Evolutionary conservation across 352 stramenopile species (phyloP), one percentile per base, ranked within the genome.

Genomic region (Pythium scleroteichum): DNA sequence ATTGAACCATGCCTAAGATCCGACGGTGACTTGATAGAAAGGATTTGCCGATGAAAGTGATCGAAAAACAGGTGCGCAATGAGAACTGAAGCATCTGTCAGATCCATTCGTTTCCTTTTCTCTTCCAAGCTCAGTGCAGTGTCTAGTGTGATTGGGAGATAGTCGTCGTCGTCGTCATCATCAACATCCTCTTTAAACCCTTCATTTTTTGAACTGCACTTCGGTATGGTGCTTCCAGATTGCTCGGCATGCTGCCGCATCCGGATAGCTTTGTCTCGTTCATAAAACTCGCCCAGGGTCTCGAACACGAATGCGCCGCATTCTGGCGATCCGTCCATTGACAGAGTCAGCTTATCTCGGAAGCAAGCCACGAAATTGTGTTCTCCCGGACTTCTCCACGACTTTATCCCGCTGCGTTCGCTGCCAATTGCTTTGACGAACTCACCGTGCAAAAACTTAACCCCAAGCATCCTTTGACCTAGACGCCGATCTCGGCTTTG

Each of bases 241-340:
- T 10, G 5, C 10, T 26, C 41, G 4, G 19, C n/a, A 7, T n/a
- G 40, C 51, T 56, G 42, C 19, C 38, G 29, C 16, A 35, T 24
- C 19, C 49, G 49, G 22, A 35, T 32, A 2, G 29, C 23, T 24
- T 59, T 62, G 16, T 69, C 62, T 51, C 55, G 55, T 12, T 70
- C 63, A 38, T 64, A 62, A 39, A 70, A 70, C 22, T 70, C 63
- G 0, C 51, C 46, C 24, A 70, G 17, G 5, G 56, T 65, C 51
- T 70, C 63, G 52, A 70, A 70, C 20, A 70, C 63, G 45, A 70
- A 70, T 22, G 55, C 17, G 1, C 56, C 52, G 44, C 63, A 70
- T 33, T 70, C 63, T 6, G 63, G 63, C 4, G 56, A 64, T 4
- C 63, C 63, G 38, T 70, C 63, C 20, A 70, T 47, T n/a, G 63